Evolutionary conservation across 768 basidiomycete genomes (phyloP), one percentile per base, ranked within the genome.

Genomic region (Psilocybe subaeruginosa): DNA sequence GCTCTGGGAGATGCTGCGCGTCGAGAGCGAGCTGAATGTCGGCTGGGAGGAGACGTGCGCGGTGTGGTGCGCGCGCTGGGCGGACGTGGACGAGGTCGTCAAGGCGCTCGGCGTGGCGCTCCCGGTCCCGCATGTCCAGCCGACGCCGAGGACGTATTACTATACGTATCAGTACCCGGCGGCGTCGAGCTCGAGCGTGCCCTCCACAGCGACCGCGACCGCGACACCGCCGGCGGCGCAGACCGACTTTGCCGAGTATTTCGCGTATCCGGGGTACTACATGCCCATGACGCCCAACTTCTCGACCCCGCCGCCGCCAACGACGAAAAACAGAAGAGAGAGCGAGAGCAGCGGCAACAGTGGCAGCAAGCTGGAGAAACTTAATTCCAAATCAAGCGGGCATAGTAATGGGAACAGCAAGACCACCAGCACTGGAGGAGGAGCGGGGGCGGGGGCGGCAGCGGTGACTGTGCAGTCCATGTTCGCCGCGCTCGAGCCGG

Each of bases 1-100:
- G n/a, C 74, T 94, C n/a, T 94, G 92, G 92, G 90, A 93, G 61
- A 90, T 89, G 69, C 74, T 91, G n/a, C 77, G 82, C 8, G 85
- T 89, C 3, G 90, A 90, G 17, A 88, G 87, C 1, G 88, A 90
- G 75, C 72, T 82, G 76, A 88, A 88, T 62, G 86, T 82, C 0
- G 88, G 86, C 6, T 81, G 81, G 4, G 81, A 80, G 8, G 92
- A 93, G 77, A 93, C 92, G 19, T 68, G 87, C 29, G 78, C 78
- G 0, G 89, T 92, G 8, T 94, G 92, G 92, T 78, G 80, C 69
- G 76, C 78, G 41, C 77, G 92, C 14, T 93, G 86, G 85, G 77
- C 70, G 11, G 89, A 90, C 43, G 88, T 91, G 41, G 87, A 88
- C 63, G 78, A 73, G 33, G 73, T 79, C 2, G 57, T 70, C 39